phyloP scores from a whole-genome alignment of 2,329 filamentous ascomycete species.

The Fusarium sp. region DNA sequence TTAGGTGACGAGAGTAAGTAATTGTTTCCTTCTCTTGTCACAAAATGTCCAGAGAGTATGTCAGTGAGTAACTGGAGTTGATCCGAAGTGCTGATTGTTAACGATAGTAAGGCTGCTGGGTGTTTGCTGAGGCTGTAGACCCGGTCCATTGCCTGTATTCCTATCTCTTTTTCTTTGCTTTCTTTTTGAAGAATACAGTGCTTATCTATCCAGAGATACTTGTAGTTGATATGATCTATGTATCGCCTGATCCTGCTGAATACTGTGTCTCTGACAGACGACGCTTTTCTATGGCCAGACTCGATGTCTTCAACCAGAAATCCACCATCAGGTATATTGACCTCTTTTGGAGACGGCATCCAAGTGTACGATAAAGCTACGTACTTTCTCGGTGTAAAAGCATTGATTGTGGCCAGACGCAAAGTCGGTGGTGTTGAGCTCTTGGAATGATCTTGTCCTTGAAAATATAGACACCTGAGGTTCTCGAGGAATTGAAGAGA shows the following conservation, averaged over 20 bases:
- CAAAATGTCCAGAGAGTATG: background rate
- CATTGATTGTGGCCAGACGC: rapidly evolving
- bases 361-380: background rate
- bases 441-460: rapidly evolving
- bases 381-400: rapidly evolving
- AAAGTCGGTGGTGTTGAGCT: background rate
- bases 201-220: background rate
- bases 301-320: background rate
- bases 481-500: background rate
- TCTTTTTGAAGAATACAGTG: background rate
- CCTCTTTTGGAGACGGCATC: rapidly evolving
- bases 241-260: background rate
- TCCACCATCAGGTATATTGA: rapidly evolving
- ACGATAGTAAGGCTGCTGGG: rapidly evolving
- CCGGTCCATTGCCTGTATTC: background rate
- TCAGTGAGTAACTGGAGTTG: background rate
- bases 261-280: background rate
- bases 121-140: background rate
- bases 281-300: rapidly evolving
- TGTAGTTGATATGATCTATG: background rate
- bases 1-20: rapidly evolving
- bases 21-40: rapidly evolving
- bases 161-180: background rate
- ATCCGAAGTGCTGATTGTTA: rapidly evolving
- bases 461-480: background rate